These are phyloP conservation scores for Coriolopsis trogii DNA, from an alignment of 1,284 basidiomycete species.

Conservation along the genomic window DNA sequence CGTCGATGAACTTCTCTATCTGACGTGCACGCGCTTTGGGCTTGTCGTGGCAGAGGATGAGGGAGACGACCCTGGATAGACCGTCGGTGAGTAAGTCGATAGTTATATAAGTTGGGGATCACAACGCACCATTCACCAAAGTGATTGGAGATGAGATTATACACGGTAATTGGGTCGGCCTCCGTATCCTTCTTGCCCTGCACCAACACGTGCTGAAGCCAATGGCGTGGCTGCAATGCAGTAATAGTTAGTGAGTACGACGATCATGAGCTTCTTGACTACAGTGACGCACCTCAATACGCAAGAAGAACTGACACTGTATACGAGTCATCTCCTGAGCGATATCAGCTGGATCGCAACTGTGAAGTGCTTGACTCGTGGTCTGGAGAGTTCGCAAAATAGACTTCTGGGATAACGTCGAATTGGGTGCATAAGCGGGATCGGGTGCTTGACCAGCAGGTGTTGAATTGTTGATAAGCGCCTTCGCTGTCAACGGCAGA, in stretches of 20 bases:
- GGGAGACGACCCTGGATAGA: slow-evolving; percentile 61
- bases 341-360: slow-evolving; percentile 60
- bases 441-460: background rate
- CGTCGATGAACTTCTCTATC: slow-evolving; percentile 78
- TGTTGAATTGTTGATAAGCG: slow-evolving; percentile 28
- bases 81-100: background rate
- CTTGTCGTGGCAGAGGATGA: slow-evolving; percentile 80
- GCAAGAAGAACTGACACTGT: slow-evolving; percentile 63
- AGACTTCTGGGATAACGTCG: slow-evolving; percentile 42
- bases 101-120: too few species aligned
- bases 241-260: background rate
- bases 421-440: background rate
- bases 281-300: slow-evolving; percentile 59
- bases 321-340: slow-evolving; percentile 80
- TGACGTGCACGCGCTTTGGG: slow-evolving; percentile 65
- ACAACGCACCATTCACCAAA: slow-evolving; percentile 69
- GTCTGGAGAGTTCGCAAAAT: slow-evolving; percentile 64
- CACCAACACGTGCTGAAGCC: slow-evolving; percentile 74
- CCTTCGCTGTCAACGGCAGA: slow-evolving; percentile 53
- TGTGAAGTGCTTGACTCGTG: slow-evolving; percentile 56
- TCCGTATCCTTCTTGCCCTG: slow-evolving; percentile 65
- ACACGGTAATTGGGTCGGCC: slow-evolving; percentile 65
- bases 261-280: background rate
- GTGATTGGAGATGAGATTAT: slow-evolving; percentile 74
- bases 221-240: slow-evolving; percentile 69